Evolutionary conservation across 441 rosid genomes (phyloP), one percentile per base, ranked within the genome.

Genomic region (Capsella rubella): DNA sequence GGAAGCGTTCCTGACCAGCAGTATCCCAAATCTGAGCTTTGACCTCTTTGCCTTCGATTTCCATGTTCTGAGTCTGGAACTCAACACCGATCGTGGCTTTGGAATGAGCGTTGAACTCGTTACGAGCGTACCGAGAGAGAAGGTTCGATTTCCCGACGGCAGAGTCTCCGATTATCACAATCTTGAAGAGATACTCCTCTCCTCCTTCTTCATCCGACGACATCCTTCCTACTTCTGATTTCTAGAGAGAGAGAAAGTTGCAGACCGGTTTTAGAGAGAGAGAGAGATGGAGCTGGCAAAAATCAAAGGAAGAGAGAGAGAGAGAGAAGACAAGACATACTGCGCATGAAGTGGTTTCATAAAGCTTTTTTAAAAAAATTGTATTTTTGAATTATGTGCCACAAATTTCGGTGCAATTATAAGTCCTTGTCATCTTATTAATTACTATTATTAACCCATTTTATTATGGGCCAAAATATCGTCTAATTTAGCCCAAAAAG

Each of bases 1-100:
- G 88, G 80, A 87, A 87, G 6, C 91, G 81, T 61, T 87, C 91
- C 51, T 85, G 89, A 40, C 89, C 91, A 18, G 89, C 91, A 40
- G 91, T 87, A 76, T 87, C 87, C 91, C 91, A 87, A 82, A 87
- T 87, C 91, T 87, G 89, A 64, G 91, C 89, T 62, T 85, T 87
- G 50, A 87, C 82, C 11, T 87, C 92, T 68, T 87, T 87, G 8
- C 87, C 86, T 14, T 86, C 88, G 62, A 87, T 84, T 43, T 86
- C 85, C 82, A 86, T 83, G 77, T 81, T 80, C 79, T 87, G 92
- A 3, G 92, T 85, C 78, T 87, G 92, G 34, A 87, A 87, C 83
- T 87, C 91, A 37, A 85, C 91, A 5, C 91, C 87, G 68, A 87
- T 85, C 28, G 91, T 87, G 51, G 87, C 86, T 59, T 87, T 87